Evolutionary conservation across 345 rosid species (phyloP).

Genomic region (Populus tremula): DNA sequence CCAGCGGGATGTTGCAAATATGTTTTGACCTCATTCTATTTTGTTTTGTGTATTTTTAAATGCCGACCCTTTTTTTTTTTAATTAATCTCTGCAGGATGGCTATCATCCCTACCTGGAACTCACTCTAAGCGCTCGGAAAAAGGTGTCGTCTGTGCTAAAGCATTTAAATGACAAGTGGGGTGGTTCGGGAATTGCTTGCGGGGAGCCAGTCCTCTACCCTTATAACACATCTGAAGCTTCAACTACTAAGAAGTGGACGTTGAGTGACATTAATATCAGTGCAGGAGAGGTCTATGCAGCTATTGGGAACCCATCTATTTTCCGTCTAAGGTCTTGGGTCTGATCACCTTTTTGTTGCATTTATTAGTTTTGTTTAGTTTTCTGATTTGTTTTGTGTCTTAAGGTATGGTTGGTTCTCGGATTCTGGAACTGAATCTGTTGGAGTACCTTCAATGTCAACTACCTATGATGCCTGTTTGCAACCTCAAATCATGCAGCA

Average conservation of each 20-base stretch:
- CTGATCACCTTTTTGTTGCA: conserved; percentile 4
- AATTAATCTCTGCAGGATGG: conserved; percentile 51
- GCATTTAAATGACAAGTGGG: conserved; percentile 71
- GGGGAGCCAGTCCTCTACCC: conserved; percentile 67
- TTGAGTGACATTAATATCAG: conserved; percentile 39
- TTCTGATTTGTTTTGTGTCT: conserved; percentile 22
- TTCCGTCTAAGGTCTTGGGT: conserved; percentile 73
- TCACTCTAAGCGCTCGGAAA: conserved; percentile 64
- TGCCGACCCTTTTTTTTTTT: too few relatives aligned
- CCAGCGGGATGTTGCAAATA: too few relatives aligned
- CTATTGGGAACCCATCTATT: conserved; percentile 60
- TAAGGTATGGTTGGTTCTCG: conserved; percentile 84
- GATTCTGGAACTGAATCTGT: conserved; percentile 24
- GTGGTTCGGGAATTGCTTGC: conserved; percentile 53
- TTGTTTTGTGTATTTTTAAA: too few relatives aligned
- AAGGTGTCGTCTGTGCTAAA: conserved; percentile 71
- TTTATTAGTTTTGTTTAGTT: neutral
- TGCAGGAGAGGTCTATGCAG: conserved; percentile 55
- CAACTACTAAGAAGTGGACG: conserved; percentile 48
- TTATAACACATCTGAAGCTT: conserved; percentile 31
- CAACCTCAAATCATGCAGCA: conserved; percentile 32
- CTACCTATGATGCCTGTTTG: conserved; percentile 28
- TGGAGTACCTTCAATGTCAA: conserved; percentile 30
- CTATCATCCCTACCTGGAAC: conserved; percentile 86
- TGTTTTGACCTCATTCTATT: too few relatives aligned